These are phyloP conservation scores for Entomortierella parvispora DNA, from an alignment of 192 early-diverging fungal genomes.

Conservation along the genomic window DNA sequence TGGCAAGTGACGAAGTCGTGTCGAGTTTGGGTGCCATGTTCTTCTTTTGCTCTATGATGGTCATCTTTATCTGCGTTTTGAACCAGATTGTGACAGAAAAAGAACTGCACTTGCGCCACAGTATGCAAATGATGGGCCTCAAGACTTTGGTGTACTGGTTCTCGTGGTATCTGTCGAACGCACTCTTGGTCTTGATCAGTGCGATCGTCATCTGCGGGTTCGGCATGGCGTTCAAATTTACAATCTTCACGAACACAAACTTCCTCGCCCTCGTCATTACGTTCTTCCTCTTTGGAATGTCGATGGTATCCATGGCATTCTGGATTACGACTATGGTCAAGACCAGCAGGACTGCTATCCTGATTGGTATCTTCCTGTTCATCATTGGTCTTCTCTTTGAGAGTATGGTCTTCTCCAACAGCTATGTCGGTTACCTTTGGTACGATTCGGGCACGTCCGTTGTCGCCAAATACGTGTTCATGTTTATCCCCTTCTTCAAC, in stretches of 20 bases:
- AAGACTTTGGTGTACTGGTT: conserved; percentile 74
- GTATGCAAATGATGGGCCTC: conserved; percentile 86
- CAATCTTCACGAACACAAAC: conserved; percentile 70
- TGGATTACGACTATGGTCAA: conserved; percentile 77
- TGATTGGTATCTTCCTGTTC: conserved; percentile 83
- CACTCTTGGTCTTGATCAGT: conserved; percentile 64
- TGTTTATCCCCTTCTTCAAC: conserved; percentile 67
- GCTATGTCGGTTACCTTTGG: conserved; percentile 62
- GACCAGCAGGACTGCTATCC: conserved; percentile 65
- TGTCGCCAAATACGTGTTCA: conserved; percentile 35
- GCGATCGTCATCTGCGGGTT: conserved; percentile 67
- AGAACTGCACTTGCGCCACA: conserved; percentile 73
- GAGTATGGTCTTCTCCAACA: conserved; percentile 58
- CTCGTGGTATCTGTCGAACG: conserved; percentile 67
- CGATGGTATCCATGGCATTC: conserved; percentile 77
- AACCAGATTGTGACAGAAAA: conserved; percentile 81
- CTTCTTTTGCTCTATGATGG: conserved; percentile 67
- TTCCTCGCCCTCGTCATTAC: conserved; percentile 65
- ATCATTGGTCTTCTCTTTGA: conserved; percentile 83
- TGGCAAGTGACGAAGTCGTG: conserved; percentile 68
- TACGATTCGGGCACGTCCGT: conserved; percentile 47
- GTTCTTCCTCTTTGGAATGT: conserved; percentile 80
- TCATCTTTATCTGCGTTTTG: conserved; percentile 65
- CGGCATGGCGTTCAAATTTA: conserved; percentile 70
- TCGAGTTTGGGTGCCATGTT: conserved; percentile 63